phyloP scores from a whole-genome alignment of 2,329 filamentous ascomycete genomes.

The Aspergillus tanneri region DNA sequence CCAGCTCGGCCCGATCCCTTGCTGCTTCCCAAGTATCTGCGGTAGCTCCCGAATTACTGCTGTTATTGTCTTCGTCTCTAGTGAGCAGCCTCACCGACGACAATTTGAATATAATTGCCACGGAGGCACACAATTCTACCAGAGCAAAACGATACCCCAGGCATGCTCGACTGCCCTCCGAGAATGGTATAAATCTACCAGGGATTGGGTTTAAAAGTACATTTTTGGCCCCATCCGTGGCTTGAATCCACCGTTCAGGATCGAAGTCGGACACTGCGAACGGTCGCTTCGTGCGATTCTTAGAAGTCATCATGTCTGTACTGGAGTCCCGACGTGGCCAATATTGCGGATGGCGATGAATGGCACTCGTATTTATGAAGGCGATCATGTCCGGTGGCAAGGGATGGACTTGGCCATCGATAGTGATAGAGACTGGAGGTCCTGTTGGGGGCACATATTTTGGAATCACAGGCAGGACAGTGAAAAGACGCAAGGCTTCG shows the following conservation, averaged over 20 bases:
- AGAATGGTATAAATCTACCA: slow-evolving; percentile 2
- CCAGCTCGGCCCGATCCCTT: neutral
- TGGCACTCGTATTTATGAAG: slow-evolving; percentile 1
- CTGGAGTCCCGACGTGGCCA: slow-evolving; percentile 2
- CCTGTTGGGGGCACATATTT: slow-evolving; percentile 2
- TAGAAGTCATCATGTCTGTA: neutral
- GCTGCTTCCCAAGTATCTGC: neutral
- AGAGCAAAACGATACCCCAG: slow-evolving; percentile 2
- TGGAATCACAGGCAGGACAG: slow-evolving; percentile 3
- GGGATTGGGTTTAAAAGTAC: neutral
- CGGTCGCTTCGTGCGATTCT: no score
- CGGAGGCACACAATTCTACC: slow-evolving; percentile 2
- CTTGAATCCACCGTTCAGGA: neutral
- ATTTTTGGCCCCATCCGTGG: neutral
- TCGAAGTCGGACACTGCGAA: neutral
- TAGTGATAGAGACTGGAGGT: neutral
- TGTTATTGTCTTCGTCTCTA: neutral
- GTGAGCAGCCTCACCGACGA: neutral
- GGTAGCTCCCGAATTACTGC: neutral
- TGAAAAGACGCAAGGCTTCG: slow-evolving; percentile 3
- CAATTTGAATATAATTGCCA: neutral
- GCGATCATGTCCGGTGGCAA: neutral
- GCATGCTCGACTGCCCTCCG: slow-evolving; percentile 1
- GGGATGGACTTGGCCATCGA: neutral
- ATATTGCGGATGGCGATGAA: slow-evolving; percentile 3